These are phyloP conservation scores for Pythium volutum DNA, from an alignment of 352 stramenopile genomes.

Conservation along the genomic window DNA sequence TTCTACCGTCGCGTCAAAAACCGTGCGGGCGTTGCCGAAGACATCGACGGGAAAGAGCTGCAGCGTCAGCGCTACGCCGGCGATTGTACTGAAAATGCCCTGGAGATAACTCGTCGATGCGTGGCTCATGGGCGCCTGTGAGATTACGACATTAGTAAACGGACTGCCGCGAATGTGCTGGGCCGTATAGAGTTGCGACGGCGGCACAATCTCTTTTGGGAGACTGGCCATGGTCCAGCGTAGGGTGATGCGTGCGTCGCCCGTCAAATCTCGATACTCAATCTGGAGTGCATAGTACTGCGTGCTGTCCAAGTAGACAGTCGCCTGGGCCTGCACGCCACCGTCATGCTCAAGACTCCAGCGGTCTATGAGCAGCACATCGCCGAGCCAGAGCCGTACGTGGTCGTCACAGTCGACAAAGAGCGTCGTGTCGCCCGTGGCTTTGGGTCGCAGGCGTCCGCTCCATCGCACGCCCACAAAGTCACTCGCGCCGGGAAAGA, in stretches of 20 bases:
- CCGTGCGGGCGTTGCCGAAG: conserved; percentile 40
- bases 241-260: conserved; percentile 39
- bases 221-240: conserved; percentile 38
- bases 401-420: conserved; percentile 48
- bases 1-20: conserved; percentile 25
- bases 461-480: conserved; percentile 67
- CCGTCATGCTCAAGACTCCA: conserved; percentile 42
- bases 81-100: conserved; percentile 28
- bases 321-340: conserved; percentile 22
- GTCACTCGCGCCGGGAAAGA: conserved; percentile 47
- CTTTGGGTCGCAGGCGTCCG: conserved; percentile 55
- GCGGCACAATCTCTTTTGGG: conserved; percentile 44
- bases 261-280: conserved; percentile 55
- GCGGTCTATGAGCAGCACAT: conserved; percentile 56
- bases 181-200: conserved; percentile 37
- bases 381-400: conserved; percentile 59
- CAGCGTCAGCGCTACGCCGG: conserved; percentile 34
- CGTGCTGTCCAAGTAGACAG: conserved; percentile 33
- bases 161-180: conserved; percentile 53
- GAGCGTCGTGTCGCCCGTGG: conserved; percentile 39
- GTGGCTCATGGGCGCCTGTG: conserved; percentile 29
- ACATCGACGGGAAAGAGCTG: conserved; percentile 43
- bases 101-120: conserved; percentile 26
- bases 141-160: conserved; percentile 43
- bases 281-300: conserved; percentile 49